phyloP scores from a whole-genome alignment of 208 protist species.

The Leishmania lainsoni region DNA sequence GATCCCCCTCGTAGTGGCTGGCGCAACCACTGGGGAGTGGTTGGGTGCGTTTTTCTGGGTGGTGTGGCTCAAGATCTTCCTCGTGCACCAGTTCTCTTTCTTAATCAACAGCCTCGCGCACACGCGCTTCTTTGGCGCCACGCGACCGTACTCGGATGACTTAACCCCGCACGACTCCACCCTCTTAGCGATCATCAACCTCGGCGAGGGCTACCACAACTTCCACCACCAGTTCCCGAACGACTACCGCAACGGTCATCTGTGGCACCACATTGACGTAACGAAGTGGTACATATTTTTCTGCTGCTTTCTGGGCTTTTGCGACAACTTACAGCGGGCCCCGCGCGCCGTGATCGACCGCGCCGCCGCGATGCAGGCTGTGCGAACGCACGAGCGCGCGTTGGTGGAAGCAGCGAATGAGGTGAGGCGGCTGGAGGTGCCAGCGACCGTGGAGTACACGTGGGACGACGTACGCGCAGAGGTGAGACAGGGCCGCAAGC shows the following conservation, averaged over 20 bases:
- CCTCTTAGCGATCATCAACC: conserved; percentile 67
- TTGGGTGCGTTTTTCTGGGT: conserved; percentile 79
- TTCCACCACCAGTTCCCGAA: conserved; percentile 92
- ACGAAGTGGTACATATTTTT: conserved; percentile 84
- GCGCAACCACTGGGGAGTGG: conserved; percentile 79
- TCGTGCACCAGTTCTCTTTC: conserved; percentile 89
- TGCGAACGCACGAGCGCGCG: conserved; percentile 39
- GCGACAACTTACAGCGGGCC: conserved; percentile 60
- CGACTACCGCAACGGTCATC: conserved; percentile 88
- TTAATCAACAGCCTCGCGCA: conserved; percentile 92
- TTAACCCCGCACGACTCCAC: conserved; percentile 78
- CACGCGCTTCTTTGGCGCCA: conserved; percentile 55
- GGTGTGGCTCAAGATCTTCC: conserved; percentile 59
- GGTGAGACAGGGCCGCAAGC: conserved; percentile 55
- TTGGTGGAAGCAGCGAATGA: conserved; percentile 31
- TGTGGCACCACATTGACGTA: conserved; percentile 80
- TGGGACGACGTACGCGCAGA: conserved; percentile 58
- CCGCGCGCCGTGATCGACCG: conserved; percentile 51
- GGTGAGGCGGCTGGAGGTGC: conserved; percentile 43
- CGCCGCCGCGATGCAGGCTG: conserved; percentile 13
- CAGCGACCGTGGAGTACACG: conserved; percentile 36
- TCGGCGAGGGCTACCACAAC: conserved; percentile 93
- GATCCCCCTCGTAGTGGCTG: conserved; percentile 71
- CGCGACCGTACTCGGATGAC: conserved; percentile 67
- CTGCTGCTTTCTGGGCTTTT: conserved; percentile 49